Base-by-base conservation (phyloP, 768 basidiomycete species). In the Tylopilus vinaceipallidus region DNA sequence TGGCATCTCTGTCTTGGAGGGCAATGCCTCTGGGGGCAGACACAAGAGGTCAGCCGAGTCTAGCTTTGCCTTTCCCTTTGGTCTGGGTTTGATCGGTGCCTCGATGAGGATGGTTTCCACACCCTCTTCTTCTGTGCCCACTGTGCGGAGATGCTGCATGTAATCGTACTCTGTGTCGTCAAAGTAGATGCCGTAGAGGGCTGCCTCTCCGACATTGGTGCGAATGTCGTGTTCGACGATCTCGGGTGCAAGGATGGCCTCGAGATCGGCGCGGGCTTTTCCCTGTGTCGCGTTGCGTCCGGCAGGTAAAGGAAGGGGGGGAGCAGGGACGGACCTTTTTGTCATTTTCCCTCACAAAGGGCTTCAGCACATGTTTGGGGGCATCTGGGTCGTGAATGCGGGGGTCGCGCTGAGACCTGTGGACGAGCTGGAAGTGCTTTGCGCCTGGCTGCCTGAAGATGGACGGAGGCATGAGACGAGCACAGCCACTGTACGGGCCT, bases 81-180 rank as follows among this genome's bases (percentile, higher is more conserved):
- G 44, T 44, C 64, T 53, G 20, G 59, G 47, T 44, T 72, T 72
- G 49, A 52, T 59, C 54, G 85, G 83, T n/a, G 88, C 88, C 57
- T 92, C 89, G 42, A 97, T 73, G 50, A 95, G 76, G 44, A 91
- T 71, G 50, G 83, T 87, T 33, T 93, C 91, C 8, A 88, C 82
- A 11, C 89, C 88, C 37, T 85, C 89, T 63, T 91, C 89, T 49
- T 85, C 79, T 12, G 80, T 61, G 4, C 91, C 91, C 42, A 91
- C 82, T 2, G 80, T 59, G 12, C 91, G 86, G 37, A 99, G 80
- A 71, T 99, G 97, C 67, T 95, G 88, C 90, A 98, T 93, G 74
- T 99, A 99, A 70, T 99, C 91, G 73, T 99, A 99, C 51, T 93
- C 81, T 6, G 91, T 87, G 64, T 99, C 95, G 71, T 98, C 94